Percentiles rank a stretch among this genome's conserved stretches.
These are phyloP conservation scores for Pharus latifolius DNA, from an alignment of 176 grass and related monocot genomes.

Conservation along the genomic window DNA sequence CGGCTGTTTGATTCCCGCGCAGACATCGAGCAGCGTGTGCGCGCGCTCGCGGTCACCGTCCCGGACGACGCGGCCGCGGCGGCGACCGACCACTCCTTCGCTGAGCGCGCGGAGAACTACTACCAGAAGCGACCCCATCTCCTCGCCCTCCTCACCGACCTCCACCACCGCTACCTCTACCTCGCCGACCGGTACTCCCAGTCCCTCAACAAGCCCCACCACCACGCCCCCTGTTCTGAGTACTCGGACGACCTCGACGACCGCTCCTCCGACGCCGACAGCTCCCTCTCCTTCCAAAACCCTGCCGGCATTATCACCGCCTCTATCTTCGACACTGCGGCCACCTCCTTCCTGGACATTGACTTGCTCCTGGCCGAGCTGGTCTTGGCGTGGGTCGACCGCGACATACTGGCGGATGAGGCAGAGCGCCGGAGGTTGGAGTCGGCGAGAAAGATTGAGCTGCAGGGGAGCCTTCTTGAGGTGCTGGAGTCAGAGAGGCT, in stretches of 20 bases:
- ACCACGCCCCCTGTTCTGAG: not conserved
- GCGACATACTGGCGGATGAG: slow-evolving; percentile 51
- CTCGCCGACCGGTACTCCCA: slow-evolving; percentile 88
- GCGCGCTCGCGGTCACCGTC: slow-evolving; percentile 33
- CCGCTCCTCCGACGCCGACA: slow-evolving; percentile 66
- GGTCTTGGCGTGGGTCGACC: slow-evolving; percentile 42
- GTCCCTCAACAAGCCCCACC: slow-evolving; percentile 13
- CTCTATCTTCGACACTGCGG: not conserved
- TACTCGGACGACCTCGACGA: slow-evolving; percentile 34
- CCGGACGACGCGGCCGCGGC: slow-evolving; percentile 36
- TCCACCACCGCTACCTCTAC: slow-evolving; percentile 90
- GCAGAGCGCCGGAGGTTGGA: slow-evolving; percentile 26
- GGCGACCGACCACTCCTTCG: slow-evolving; percentile 56
- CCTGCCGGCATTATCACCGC: not conserved
- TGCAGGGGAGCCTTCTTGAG: slow-evolving; percentile 88
- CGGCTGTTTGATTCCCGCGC: too few relatives aligned
- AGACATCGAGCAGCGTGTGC: slow-evolving; percentile 88
- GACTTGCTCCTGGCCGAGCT: slow-evolving; percentile 53
- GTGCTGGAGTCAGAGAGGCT: slow-evolving; percentile 90
- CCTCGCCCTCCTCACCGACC: slow-evolving; percentile 69
- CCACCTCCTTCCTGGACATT: not conserved
- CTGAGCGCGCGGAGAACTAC: slow-evolving; percentile 67
- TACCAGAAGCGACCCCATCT: slow-evolving; percentile 80
- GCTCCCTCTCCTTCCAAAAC: slow-evolving; percentile 77
- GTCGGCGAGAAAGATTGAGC: slow-evolving; percentile 56